phyloP scores from a whole-genome alignment of 83 land plant genomes.

The Thuja plicata region DNA sequence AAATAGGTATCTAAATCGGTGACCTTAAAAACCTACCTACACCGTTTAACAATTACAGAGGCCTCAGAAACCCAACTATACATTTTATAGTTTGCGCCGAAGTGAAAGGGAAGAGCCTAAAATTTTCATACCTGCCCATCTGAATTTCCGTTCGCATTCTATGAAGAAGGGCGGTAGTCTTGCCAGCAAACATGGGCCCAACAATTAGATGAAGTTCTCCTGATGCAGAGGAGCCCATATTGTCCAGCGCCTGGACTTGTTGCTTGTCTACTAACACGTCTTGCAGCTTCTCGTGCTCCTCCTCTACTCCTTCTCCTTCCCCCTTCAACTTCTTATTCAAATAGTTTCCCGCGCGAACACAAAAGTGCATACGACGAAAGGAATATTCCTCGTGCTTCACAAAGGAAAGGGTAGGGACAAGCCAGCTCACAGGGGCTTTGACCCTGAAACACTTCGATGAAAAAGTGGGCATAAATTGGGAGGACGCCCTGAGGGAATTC shows the following conservation, averaged over 20 bases:
- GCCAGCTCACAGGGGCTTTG: background rate
- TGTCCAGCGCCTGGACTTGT: background rate
- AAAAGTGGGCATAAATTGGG: background rate
- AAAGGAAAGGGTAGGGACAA: background rate
- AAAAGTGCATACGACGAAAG: background rate
- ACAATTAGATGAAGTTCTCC: slow-evolving; percentile 75
- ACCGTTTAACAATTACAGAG: background rate
- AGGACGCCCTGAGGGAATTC: background rate
- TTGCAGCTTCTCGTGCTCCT: background rate
- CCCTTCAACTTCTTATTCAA: background rate
- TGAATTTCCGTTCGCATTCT: slow-evolving; percentile 39
- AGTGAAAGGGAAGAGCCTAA: background rate
- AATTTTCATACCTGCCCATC: slow-evolving; percentile 51
- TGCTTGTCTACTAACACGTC: background rate
- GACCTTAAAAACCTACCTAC: background rate
- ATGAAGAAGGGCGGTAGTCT: slow-evolving; percentile 66
- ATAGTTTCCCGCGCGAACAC: background rate
- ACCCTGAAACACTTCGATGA: background rate
- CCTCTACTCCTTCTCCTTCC: background rate
- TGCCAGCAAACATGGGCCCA: slow-evolving; percentile 86
- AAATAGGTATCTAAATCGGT: background rate
- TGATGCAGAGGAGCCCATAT: background rate
- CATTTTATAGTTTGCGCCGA: background rate
- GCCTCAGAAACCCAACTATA: background rate
- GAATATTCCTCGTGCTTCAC: background rate